These are phyloP conservation scores for Mycena leptocephala DNA, from an alignment of 768 basidiomycete genomes.

Conservation along the genomic window DNA sequence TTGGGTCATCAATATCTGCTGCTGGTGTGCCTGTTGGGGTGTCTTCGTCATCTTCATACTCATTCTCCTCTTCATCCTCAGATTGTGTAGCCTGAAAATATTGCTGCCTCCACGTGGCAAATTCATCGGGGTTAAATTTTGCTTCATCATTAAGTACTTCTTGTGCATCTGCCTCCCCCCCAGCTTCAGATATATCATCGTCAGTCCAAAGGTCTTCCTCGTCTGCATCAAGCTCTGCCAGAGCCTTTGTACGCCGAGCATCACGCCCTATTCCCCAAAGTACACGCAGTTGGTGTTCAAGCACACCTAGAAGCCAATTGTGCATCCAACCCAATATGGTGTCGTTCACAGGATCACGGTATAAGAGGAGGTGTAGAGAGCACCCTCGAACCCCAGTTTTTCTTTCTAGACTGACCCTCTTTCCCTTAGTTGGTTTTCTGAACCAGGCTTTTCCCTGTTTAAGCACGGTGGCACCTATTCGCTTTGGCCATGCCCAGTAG, in stretches of 20 bases:
- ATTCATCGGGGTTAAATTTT: background rate
- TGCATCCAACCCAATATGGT: slow-evolving; percentile 23
- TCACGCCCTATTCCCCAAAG: slow-evolving; percentile 31
- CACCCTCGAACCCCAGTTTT: slow-evolving; percentile 35
- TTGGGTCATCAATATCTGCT: slow-evolving; percentile 20
- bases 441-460: slow-evolving; percentile 33
- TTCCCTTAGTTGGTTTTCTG: slow-evolving; percentile 18
- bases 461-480: slow-evolving; percentile 24
- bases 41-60: background rate
- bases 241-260: slow-evolving; percentile 13
- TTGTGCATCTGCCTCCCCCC: slow-evolving; percentile 6
- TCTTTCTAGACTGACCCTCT: background rate
- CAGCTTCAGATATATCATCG: slow-evolving; percentile 29
- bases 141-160: background rate
- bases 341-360: slow-evolving; percentile 38
- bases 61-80: slow-evolving; percentile 9
- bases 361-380: slow-evolving; percentile 32
- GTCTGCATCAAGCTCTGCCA: slow-evolving; percentile 19
- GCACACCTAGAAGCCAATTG: slow-evolving; percentile 14
- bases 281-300: slow-evolving; percentile 15
- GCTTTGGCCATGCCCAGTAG: slow-evolving; percentile 24
- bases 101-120: background rate
- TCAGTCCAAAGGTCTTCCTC: slow-evolving; percentile 29
- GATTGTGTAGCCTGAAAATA: slow-evolving; percentile 4
- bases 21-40: slow-evolving; percentile 8